phyloP scores from a whole-genome alignment of 2,329 filamentous ascomycete genomes.

The Mycosphaerella sp. region DNA sequence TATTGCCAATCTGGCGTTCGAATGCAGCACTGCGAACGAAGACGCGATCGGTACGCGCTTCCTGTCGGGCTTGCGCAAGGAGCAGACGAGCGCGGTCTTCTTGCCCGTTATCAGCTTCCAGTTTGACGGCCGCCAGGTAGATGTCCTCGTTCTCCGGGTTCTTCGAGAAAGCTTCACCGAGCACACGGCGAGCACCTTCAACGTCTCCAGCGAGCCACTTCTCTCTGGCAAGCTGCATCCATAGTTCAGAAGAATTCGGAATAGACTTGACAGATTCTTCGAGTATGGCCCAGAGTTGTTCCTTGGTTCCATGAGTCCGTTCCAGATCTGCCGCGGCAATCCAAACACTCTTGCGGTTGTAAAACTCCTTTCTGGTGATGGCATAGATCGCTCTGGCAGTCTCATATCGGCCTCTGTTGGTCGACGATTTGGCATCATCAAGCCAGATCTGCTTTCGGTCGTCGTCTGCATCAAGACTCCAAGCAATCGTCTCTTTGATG shows the following conservation, averaged over 20 bases:
- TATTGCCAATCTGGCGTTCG: conserved; percentile 75
- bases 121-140: conserved; percentile 91
- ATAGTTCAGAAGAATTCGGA: conserved; percentile 81
- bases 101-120: conserved; percentile 85
- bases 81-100: conserved; percentile 75
- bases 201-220: conserved; percentile 86
- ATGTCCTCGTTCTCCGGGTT: conserved; percentile 98
- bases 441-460: conserved; percentile 94
- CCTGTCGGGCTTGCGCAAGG: conserved; percentile 71
- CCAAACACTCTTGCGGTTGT: conserved; percentile 82
- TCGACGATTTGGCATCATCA: conserved; percentile 80
- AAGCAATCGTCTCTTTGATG: conserved; percentile 85
- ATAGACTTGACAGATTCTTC: conserved; percentile 93
- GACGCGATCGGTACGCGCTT: conserved; percentile 90
- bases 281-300: conserved; percentile 74
- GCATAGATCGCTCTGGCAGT: conserved; percentile 91
- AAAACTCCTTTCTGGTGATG: conserved; percentile 82
- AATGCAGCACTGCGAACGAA: conserved; percentile 97
- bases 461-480: conserved; percentile 89
- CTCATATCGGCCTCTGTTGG: conserved; percentile 73
- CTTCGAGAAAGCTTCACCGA: conserved; percentile 86
- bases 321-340: conserved; percentile 86
- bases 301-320: conserved; percentile 76
- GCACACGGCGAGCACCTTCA: conserved; percentile 75
- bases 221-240: conserved; percentile 94